These are phyloP conservation scores for Irineochytrium annulatum DNA, from an alignment of 192 early-diverging fungal genomes.

Conservation along the genomic window DNA sequence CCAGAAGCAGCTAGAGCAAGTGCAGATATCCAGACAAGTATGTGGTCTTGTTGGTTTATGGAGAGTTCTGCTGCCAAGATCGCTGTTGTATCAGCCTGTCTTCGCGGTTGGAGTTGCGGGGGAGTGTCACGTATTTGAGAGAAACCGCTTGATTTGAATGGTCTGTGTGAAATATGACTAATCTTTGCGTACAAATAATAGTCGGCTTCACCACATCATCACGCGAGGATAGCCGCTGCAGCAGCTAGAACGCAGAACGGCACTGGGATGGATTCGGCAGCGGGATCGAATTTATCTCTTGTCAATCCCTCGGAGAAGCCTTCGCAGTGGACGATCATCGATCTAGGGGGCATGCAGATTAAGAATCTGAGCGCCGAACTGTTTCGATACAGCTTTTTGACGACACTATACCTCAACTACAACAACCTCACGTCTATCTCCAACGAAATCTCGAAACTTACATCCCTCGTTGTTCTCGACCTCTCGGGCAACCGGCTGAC, in stretches of 20 bases:
- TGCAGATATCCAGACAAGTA: slow-evolving; percentile 2
- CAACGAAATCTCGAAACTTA: slow-evolving; percentile 63
- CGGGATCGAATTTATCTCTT: not conserved
- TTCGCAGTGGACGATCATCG: slow-evolving; percentile 80
- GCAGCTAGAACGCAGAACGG: slow-evolving; percentile 61
- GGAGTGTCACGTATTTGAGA: too few relatives aligned
- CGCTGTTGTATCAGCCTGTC: not conserved
- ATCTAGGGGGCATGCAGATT: slow-evolving; percentile 94
- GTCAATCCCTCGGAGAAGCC: slow-evolving; percentile 7
- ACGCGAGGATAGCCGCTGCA: slow-evolving; percentile 83
- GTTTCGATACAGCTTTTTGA: slow-evolving; percentile 83
- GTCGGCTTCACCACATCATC: slow-evolving; percentile 78
- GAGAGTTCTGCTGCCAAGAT: not conserved
- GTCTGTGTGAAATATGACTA: not conserved
- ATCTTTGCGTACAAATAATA: slow-evolving; percentile 10
- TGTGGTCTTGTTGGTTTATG: not conserved
- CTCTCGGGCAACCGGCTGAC: slow-evolving; percentile 85
- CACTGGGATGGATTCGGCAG: not conserved
- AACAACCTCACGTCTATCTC: slow-evolving; percentile 83
- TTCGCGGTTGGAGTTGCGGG: not conserved
- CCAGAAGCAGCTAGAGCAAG: slow-evolving; percentile 3
- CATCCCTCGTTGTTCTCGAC: slow-evolving; percentile 71
- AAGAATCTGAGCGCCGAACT: slow-evolving; percentile 71
- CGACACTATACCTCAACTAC: slow-evolving; percentile 91
- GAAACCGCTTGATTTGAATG: too few relatives aligned